Evolutionary conservation across 352 stramenopile genomes (phyloP).

Genomic region (Blastocystis hominis): DNA sequence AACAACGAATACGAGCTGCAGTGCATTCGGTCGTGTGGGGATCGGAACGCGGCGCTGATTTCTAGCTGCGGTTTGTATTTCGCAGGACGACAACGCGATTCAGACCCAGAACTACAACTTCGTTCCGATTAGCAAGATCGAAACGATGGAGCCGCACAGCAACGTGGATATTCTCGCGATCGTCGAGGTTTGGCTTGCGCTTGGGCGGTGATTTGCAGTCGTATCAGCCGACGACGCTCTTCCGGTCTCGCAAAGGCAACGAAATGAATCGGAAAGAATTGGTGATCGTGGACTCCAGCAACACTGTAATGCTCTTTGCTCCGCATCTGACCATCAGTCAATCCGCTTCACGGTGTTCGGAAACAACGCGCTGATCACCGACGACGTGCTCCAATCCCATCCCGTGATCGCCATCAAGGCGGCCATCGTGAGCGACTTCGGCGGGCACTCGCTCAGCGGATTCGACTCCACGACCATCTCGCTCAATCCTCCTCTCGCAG

Average conservation of each 20-base stretch:
- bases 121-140: background rate
- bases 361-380: slow-evolving; percentile 27
- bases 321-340: background rate
- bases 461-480: slow-evolving; percentile 36
- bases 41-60: background rate
- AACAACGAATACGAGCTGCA: slow-evolving; percentile 50
- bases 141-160: background rate
- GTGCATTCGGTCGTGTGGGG: background rate
- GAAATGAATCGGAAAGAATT: slow-evolving; percentile 47
- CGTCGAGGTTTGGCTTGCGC: background rate
- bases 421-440: slow-evolving; percentile 42
- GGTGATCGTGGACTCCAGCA: background rate
- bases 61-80: background rate
- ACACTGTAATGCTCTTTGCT: background rate
- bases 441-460: slow-evolving; percentile 11
- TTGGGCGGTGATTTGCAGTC: background rate
- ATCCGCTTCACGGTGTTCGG: slow-evolving; percentile 47
- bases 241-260: slow-evolving; percentile 49
- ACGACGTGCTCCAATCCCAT: background rate
- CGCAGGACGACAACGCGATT: background rate
- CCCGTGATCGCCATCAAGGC: slow-evolving; percentile 48
- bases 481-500: slow-evolving; percentile 5
- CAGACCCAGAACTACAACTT: slow-evolving; percentile 46
- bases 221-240: slow-evolving; percentile 8
- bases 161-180: slow-evolving; percentile 36